Percentiles rank a stretch among this genome's conserved stretches.
These are phyloP conservation scores for Ganoderma leucocontextum DNA, from an alignment of 1,284 basidiomycete species.

Conservation along the genomic window DNA sequence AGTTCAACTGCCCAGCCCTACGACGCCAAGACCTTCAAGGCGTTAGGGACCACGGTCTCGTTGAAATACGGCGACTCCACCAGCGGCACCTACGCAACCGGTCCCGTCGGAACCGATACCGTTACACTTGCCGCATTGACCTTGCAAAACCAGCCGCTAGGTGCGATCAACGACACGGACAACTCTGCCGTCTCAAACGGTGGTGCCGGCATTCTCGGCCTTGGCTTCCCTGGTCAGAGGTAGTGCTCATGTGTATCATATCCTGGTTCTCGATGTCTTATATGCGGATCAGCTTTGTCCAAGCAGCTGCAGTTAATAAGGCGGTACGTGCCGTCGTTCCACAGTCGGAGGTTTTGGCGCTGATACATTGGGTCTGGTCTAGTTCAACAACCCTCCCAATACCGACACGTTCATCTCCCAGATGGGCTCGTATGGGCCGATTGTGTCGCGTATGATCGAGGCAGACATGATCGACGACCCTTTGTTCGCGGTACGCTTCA, in stretches of 20 bases:
- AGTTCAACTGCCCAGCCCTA: conserved; percentile 37
- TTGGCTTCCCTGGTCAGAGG: conserved; percentile 49
- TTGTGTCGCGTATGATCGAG: conserved; percentile 55
- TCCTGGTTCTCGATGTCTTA: background rate
- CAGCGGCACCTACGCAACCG: conserved; percentile 47
- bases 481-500: conserved; percentile 48
- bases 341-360: background rate
- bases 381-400: conserved; percentile 40
- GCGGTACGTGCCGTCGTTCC: conserved; percentile 35
- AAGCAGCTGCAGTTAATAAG: conserved; percentile 46
- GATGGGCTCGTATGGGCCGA: conserved; percentile 52
- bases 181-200: conserved; percentile 47
- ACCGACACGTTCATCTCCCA: conserved; percentile 52
- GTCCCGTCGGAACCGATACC: conserved; percentile 46
- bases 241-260: conserved; percentile 20
- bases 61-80: conserved; percentile 48
- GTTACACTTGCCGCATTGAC: conserved; percentile 48
- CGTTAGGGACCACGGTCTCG: conserved; percentile 41
- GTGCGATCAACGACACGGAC: conserved; percentile 46
- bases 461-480: conserved; percentile 52
- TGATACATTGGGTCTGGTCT: background rate
- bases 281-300: conserved; percentile 45
- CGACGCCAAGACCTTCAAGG: conserved; percentile 35
- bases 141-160: conserved; percentile 45
- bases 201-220: conserved; percentile 49